These are phyloP conservation scores for Solanum habrochaites DNA, from an alignment of 257 asterid genomes.

Conservation along the genomic window DNA sequence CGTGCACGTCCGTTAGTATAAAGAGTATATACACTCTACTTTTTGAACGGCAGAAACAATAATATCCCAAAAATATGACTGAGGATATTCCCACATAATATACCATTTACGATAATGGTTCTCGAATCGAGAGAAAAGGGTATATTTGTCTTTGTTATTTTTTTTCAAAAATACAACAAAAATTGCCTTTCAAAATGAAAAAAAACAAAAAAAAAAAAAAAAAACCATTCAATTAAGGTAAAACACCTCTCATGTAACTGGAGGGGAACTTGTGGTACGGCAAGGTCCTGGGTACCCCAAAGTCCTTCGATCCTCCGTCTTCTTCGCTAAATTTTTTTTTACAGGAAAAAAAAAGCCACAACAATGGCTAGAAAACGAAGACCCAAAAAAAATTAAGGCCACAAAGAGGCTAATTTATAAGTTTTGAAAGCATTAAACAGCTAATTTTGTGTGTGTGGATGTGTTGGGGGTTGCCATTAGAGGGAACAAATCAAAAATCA, in stretches of 20 bases:
- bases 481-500: not conserved
- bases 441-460: not conserved
- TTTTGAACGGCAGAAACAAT: too few relatives aligned
- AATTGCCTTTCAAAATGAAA: not conserved
- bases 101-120: too few relatives aligned
- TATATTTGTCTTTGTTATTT: too few relatives aligned
- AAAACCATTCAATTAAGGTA: not conserved
- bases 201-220: too few relatives aligned
- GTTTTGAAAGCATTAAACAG: not conserved
- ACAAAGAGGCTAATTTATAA: not conserved
- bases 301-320: not conserved
- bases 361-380: not conserved
- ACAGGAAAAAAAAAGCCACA: not conserved
- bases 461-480: not conserved
- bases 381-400: not conserved
- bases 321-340: not conserved
- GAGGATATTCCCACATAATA: too few relatives aligned
- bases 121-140: too few relatives aligned
- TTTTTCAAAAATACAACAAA: too few relatives aligned
- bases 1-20: too few relatives aligned
- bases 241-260: not conserved
- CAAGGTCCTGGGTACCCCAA: too few relatives aligned
- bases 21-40: too few relatives aligned
- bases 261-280: not conserved
- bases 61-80: too few relatives aligned